Conservation (phyloP, 2,329 filamentous ascomycete species). For the Colletotrichum trifolii region DNA sequence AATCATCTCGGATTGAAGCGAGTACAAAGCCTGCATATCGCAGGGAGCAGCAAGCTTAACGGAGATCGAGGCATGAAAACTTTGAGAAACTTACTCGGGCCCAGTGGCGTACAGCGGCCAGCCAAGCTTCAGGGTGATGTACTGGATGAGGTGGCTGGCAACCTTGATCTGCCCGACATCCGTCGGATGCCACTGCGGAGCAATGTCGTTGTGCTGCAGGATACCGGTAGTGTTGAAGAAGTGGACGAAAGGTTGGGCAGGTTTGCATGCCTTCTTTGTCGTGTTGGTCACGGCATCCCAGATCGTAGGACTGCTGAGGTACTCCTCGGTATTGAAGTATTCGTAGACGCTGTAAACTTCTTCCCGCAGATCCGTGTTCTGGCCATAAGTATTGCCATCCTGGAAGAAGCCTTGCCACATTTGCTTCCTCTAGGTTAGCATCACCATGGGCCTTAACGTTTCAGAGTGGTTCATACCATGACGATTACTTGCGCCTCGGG, state of each 20-base stretch:
- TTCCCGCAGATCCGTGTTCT: constrained; percentile 58
- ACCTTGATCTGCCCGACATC: constrained; percentile 71
- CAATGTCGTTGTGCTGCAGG: constrained; percentile 71
- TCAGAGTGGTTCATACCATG: constrained; percentile 48
- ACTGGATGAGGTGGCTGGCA: constrained; percentile 69
- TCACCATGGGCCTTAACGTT: not conserved
- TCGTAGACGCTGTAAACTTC: constrained; percentile 63
- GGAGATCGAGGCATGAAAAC: constrained; percentile 41
- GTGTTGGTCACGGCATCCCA: constrained; percentile 54
- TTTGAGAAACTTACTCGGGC: constrained; percentile 57
- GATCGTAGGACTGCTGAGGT: constrained; percentile 51
- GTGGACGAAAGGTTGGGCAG: constrained; percentile 62
- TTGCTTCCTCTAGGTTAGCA: constrained; percentile 46
- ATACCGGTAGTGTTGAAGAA: constrained; percentile 72
- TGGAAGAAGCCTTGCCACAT: constrained; percentile 66
- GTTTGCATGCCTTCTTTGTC: constrained; percentile 44
- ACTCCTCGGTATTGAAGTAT: constrained; percentile 61
- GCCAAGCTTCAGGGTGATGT: constrained; percentile 64
- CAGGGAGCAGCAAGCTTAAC: constrained; percentile 3
- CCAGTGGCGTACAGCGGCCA: constrained; percentile 67
- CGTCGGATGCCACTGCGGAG: constrained; percentile 68
- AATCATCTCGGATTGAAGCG: constrained; percentile 5
- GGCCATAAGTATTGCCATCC: constrained; percentile 60
- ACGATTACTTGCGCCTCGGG: constrained; percentile 57
- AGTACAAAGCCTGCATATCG: constrained; percentile 15